phyloP scores from a whole-genome alignment of 2,329 filamentous ascomycete genomes.

The Ascochyta clinopodiicola region DNA sequence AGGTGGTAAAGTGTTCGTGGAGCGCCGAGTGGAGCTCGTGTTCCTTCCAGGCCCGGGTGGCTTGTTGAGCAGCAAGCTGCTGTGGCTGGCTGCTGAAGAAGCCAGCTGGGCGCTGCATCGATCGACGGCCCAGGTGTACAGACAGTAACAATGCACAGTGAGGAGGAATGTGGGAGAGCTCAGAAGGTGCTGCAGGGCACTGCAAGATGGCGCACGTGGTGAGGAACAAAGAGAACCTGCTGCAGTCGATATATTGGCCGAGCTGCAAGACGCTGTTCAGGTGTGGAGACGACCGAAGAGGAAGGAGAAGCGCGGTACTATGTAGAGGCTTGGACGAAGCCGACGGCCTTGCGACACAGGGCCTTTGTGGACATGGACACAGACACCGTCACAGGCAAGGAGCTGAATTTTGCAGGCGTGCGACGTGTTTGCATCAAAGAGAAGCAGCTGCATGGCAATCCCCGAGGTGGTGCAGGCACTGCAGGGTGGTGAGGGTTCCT shows the following conservation, averaged over 20 bases:
- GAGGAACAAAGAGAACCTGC: neutral
- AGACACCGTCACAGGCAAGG: neutral
- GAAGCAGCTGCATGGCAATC: constrained; percentile 1
- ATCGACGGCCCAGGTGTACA: neutral
- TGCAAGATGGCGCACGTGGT: constrained; percentile 16
- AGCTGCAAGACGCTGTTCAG: constrained; percentile 17
- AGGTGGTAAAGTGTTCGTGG: constrained; percentile 8
- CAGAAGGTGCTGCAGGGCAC: neutral
- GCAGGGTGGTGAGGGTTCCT: neutral
- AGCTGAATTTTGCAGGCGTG: neutral
- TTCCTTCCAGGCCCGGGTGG: constrained; percentile 5
- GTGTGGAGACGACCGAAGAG: constrained; percentile 4
- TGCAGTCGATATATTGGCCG: constrained; percentile 34
- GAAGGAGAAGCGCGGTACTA: neutral
- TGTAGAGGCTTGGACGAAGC: neutral
- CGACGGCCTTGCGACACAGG: constrained; percentile 15
- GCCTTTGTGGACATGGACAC: neutral
- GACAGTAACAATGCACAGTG: neutral
- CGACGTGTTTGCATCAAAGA: constrained; percentile 19
- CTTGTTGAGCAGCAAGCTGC: constrained; percentile 8
- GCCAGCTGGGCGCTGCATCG: neutral
- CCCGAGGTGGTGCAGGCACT: constrained; percentile 10
- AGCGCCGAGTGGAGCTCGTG: constrained; percentile 8
- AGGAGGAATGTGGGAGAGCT: constrained; percentile 5
- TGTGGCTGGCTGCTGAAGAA: constrained; percentile 8